A percentile compares a stretch with the other conserved stretches of the same genome.
Evolutionary conservation across 2,329 filamentous ascomycete genomes (phyloP).

Genomic region (Colletotrichum sp.): DNA sequence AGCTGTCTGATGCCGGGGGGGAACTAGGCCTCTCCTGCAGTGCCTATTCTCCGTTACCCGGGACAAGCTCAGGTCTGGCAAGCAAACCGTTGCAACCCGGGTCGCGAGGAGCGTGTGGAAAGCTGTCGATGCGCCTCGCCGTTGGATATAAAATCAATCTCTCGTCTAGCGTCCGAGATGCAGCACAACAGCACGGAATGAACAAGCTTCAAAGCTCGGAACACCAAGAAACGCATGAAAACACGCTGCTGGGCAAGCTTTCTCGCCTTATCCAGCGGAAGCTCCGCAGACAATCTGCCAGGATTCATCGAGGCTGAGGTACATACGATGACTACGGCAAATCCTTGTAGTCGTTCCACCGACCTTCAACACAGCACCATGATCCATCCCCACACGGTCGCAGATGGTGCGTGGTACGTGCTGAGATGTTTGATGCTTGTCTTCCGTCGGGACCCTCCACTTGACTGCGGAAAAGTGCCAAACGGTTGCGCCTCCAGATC

Average conservation of each 20-base stretch:
- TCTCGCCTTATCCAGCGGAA: background rate
- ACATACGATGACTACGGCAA: background rate
- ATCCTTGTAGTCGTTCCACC: slow-evolving; percentile 13
- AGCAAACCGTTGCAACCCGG: background rate
- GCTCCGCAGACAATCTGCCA: background rate
- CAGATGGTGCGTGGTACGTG: slow-evolving; percentile 1
- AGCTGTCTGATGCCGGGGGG: background rate
- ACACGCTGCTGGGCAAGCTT: background rate
- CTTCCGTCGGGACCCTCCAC: background rate
- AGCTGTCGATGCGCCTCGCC: background rate
- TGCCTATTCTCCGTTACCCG: background rate
- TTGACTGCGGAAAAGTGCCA: background rate
- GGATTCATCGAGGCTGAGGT: background rate
- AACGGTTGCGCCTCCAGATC: background rate
- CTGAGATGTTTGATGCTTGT: slow-evolving; percentile 2
- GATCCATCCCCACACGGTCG: background rate
- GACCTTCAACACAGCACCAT: background rate
- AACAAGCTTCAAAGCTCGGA: background rate
- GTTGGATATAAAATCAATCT: background rate
- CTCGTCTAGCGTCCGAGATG: background rate
- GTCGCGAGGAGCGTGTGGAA: background rate
- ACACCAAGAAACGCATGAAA: background rate
- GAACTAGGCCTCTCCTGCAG: background rate
- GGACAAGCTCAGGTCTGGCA: background rate
- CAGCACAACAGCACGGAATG: background rate